These are phyloP conservation scores for Noccaea caerulescens DNA, from an alignment of 345 rosid species.

Conservation along the genomic window DNA sequence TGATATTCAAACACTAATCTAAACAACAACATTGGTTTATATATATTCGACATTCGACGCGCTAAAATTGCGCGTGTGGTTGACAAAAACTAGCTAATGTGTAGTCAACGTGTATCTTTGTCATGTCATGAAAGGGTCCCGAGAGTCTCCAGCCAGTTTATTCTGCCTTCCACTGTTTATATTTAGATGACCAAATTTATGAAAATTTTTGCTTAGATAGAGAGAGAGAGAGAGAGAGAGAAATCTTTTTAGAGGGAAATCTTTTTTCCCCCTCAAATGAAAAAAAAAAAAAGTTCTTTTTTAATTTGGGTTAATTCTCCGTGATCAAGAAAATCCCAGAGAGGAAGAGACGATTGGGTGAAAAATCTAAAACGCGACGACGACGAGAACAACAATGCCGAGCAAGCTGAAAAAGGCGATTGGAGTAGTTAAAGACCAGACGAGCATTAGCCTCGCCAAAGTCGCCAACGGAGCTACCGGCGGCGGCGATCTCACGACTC, in stretches of 20 bases:
- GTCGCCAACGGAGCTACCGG: conserved; percentile 58
- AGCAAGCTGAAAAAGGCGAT: conserved; percentile 86
- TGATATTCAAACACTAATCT: too few species aligned
- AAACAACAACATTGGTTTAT: background rate
- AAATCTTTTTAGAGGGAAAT: background rate
- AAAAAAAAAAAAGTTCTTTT: background rate
- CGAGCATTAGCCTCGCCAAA: conserved; percentile 89
- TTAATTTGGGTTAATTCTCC: background rate
- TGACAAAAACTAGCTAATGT: background rate
- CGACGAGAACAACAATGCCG: conserved; percentile 54
- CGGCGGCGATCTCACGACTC: conserved; percentile 40
- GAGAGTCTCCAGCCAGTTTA: conserved; percentile 29
- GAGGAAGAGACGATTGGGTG: conserved; percentile 5
- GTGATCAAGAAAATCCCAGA: background rate
- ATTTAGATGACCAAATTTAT: background rate
- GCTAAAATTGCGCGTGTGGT: conserved; percentile 18
- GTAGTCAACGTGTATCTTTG: conserved; percentile 24
- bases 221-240: background rate
- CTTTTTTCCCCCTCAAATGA: background rate
- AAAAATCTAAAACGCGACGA: background rate
- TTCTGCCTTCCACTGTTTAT: conserved; percentile 29
- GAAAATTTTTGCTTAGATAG: background rate
- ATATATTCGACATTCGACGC: background rate
- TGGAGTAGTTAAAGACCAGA: conserved; percentile 86
- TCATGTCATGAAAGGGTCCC: conserved; percentile 11